Percentiles rank a stretch among this genome's conserved stretches.
These are phyloP conservation scores for Fusarium secorum DNA, from an alignment of 2,329 filamentous ascomycete genomes.

Conservation along the genomic window DNA sequence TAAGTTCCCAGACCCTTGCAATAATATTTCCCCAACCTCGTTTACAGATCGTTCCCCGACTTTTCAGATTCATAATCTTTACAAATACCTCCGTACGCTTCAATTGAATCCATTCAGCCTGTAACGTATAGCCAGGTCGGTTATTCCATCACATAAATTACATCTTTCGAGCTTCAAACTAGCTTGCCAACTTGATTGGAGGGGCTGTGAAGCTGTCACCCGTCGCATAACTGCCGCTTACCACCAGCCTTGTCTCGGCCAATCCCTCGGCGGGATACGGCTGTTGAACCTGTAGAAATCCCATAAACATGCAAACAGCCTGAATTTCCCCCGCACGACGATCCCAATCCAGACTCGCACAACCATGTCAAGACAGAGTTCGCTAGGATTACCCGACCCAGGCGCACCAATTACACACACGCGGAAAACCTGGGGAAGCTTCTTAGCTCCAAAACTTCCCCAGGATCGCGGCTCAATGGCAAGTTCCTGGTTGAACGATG, in stretches of 20 bases:
- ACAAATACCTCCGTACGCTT: neutral
- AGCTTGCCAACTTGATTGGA: constrained; percentile 2
- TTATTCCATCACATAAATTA: neutral
- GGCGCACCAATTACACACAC: constrained; percentile 22
- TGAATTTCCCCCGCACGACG: constrained; percentile 33
- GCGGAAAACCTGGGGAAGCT: constrained; percentile 30
- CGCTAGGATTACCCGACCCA: constrained; percentile 22
- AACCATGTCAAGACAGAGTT: constrained; percentile 6
- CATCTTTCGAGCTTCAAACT: neutral
- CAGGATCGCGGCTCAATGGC: constrained; percentile 7
- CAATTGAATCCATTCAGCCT: neutral
- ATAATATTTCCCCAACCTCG: constrained; percentile 7
- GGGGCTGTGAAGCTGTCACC: neutral
- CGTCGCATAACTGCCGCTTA: neutral
- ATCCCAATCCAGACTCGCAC: constrained; percentile 26
- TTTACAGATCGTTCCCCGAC: neutral
- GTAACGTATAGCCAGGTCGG: neutral
- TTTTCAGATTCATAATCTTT: neutral
- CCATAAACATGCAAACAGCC: neutral
- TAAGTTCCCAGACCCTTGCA: neutral
- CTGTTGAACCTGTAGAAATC: neutral
- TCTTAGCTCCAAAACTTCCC: constrained; percentile 16
- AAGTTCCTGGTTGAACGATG: constrained; percentile 4
- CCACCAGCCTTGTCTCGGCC: neutral
- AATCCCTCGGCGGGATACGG: constrained; percentile 18